Conservation (phyloP, 345 rosid genomes). For the Acer campestre region DNA sequence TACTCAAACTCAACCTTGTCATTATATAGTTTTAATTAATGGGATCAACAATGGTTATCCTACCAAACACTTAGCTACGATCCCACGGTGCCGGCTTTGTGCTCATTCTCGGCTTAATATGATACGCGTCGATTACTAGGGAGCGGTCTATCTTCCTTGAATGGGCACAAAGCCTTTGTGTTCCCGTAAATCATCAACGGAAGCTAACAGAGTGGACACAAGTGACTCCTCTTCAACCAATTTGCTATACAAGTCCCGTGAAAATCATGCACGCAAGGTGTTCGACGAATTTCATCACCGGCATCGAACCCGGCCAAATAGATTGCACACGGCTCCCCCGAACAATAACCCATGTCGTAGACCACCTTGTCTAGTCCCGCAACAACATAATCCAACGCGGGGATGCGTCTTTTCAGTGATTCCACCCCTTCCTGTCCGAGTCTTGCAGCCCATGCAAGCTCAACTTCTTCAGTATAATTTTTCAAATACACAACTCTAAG, state of each 20-base stretch:
- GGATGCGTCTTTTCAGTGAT: not conserved
- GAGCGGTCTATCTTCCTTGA: too few species aligned
- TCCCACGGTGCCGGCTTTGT: too few species aligned
- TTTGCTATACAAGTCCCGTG: not conserved
- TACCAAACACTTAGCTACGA: too few species aligned
- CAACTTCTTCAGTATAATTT: not conserved
- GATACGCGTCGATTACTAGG: too few species aligned
- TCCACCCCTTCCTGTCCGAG: not conserved
- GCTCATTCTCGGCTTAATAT: too few species aligned
- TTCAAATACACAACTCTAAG: not conserved
- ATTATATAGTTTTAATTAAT: too few species aligned
- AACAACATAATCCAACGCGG: not conserved
- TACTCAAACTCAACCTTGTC: too few species aligned
- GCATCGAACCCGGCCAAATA: not conserved
- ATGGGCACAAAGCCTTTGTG: not conserved
- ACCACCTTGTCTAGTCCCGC: not conserved
- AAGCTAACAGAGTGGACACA: constrained; percentile 4
- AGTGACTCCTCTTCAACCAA: constrained; percentile 5
- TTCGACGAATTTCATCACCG: constrained; percentile 4
- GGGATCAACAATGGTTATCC: too few species aligned
- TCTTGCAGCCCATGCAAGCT: not conserved
- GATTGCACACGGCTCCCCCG: not conserved
- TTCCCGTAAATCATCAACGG: not conserved
- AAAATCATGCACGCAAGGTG: constrained; percentile 7
- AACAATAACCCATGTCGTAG: not conserved